Evolutionary conservation across 176 grass and related monocot genomes (phyloP).

Genomic region (Tuctoria greenei): DNA sequence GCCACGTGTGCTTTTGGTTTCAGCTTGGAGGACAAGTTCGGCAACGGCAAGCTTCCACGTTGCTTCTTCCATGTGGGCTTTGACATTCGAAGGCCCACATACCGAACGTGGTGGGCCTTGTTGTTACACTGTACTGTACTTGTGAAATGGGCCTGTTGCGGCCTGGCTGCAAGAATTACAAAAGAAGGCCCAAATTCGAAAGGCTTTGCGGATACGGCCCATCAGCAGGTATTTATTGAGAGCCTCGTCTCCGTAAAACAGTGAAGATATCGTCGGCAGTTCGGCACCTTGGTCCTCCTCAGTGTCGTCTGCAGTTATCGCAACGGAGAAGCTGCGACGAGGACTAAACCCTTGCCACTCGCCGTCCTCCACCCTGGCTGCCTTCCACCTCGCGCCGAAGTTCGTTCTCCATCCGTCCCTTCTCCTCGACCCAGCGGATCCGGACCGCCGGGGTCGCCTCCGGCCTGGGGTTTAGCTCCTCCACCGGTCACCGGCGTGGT

Average conservation of each 20-base stretch:
- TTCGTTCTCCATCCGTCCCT: neutral
- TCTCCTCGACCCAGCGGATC: neutral
- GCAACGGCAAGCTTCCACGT: neutral
- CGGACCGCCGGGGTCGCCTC: neutral
- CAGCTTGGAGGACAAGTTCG: constrained; percentile 28
- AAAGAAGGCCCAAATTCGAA: neutral
- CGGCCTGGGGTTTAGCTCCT: neutral
- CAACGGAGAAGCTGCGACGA: neutral
- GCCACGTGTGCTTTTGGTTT: constrained; percentile 40
- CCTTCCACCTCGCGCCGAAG: neutral
- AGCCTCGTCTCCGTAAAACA: neutral
- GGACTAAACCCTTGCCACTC: neutral
- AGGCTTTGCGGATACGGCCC: neutral
- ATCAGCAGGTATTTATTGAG: neutral
- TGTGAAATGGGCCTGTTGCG: neutral
- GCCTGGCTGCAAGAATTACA: neutral
- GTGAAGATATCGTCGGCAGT: neutral
- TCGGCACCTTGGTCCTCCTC: neutral
- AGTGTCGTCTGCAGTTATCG: neutral
- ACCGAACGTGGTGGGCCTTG: neutral
- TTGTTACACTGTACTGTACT: neutral
- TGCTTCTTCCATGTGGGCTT: neutral
- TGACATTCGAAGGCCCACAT: neutral
- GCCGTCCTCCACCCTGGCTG: neutral
- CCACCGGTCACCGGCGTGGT: neutral